Base-by-base conservation (phyloP, 169 alveolate genomes). In the Perkinsus olseni region DNA sequence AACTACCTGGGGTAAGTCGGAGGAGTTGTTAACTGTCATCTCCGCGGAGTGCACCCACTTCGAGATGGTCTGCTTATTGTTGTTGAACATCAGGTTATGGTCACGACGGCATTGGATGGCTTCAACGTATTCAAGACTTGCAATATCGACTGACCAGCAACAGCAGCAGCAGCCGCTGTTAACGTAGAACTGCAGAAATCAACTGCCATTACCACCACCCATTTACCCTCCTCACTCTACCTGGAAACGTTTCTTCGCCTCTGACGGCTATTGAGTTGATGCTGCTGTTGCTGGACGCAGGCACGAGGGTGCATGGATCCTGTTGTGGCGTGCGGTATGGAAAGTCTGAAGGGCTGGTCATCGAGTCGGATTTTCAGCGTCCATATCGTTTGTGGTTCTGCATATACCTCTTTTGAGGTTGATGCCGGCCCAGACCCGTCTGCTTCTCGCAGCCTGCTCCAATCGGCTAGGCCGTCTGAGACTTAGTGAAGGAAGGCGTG, bases 1-100 rank as follows among this genome's bases (percentile, higher is more conserved):
- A 94, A 94, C 36, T 96, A 28, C 92, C 82, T 6, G 82, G 82
- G 82, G 82, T 62, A 24, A 62, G 82, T 11, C 50, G 50, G 50
- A 40, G 21, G 50, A 40, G 21, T 40, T 40, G 21, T 6, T 3
- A 40, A 11, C 50, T 40, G 11, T 40, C 3, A 3, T 40, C 50
- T 40, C 11, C 11, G 21, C 21, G 21, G 50, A 40, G 50, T 40
- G 21, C 21, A 6, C 11, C 11, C 50, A 40, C 50, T 3, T 40
- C 50, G 50, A 40, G 3, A 40, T 40, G 50, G 50, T 40, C 11
- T 40, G 21, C 50, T 6, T 13, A 28, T 62, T 62, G 82, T 62
- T 24, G 17, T 62, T 24, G 17, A 21, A 40, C 34, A 24, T 62
- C 34, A 62, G 82, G 82, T 62, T 21, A 0, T 62, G 82, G 82